Evolutionary conservation across 495 filamentous ascomycete species (phyloP).

Genomic region (Parathielavia appendiculata): DNA sequence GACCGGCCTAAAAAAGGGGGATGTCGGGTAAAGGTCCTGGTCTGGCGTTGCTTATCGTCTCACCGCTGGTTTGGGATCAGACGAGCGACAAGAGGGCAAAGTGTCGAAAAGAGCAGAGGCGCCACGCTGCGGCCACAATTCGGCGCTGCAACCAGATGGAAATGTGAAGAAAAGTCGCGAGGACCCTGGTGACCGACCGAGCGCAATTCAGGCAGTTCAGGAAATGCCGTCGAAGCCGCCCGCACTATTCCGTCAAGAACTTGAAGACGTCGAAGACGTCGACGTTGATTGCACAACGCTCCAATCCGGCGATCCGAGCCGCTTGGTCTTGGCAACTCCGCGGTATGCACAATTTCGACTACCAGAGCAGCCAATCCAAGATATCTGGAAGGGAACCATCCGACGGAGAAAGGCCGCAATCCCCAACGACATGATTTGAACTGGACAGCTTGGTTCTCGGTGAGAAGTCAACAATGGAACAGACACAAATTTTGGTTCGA

Average conservation of each 20-base stretch:
- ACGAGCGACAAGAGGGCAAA: background rate
- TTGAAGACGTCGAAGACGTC: background rate
- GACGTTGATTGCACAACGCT: background rate
- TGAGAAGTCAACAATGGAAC: too few relatives aligned
- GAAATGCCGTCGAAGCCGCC: background rate
- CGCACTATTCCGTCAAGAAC: background rate
- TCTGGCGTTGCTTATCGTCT: background rate
- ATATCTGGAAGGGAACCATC: background rate
- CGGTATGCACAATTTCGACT: background rate
- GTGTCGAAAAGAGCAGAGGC: background rate
- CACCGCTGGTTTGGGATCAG: background rate
- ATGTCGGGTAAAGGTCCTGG: background rate
- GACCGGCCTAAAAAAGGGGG: background rate
- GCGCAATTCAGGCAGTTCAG: background rate
- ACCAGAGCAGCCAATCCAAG: constrained; percentile 2
- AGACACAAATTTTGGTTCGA: too few relatives aligned
- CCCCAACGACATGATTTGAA: background rate
- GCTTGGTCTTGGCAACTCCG: constrained; percentile 1
- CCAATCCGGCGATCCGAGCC: background rate
- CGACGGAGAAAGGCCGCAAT: background rate
- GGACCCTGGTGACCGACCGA: too few relatives aligned
- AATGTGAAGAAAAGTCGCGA: background rate
- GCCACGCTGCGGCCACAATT: too few relatives aligned
- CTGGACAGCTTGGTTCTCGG: too few relatives aligned
- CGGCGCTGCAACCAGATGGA: background rate